Conservation (phyloP, 768 basidiomycete genomes). For the Gautieria morchelliformis region DNA sequence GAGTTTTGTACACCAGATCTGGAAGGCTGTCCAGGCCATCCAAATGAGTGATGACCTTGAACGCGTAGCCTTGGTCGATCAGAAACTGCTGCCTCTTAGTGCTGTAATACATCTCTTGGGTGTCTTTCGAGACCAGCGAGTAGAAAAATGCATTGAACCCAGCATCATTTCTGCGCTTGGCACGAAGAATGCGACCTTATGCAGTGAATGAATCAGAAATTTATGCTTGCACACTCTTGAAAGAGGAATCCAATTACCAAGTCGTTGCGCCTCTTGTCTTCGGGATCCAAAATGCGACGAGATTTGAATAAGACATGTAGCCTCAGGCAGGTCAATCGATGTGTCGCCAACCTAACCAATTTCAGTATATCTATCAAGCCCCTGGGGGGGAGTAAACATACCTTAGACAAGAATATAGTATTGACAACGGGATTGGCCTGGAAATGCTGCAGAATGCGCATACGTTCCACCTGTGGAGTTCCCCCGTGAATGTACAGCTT, state of each 20-base stretch:
- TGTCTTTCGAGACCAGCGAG: conserved; percentile 97
- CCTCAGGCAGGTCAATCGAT: conserved; percentile 97
- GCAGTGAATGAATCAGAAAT: neutral
- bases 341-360: conserved; percentile 82
- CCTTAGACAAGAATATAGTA: conserved; percentile 98
- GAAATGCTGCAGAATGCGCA: conserved; percentile 91
- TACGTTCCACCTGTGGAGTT: conserved; percentile 89
- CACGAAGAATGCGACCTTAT: conserved; percentile 87
- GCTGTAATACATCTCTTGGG: conserved; percentile 99
- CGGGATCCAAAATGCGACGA: conserved; percentile 98
- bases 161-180: conserved; percentile 96
- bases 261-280: conserved; percentile 92
- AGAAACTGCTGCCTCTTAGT: conserved; percentile 98
- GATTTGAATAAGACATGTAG: conserved; percentile 98
- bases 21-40: conserved; percentile 83
- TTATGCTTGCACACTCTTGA: neutral
- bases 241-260: conserved; percentile 41
- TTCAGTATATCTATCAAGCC: conserved; percentile 11
- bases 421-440: conserved; percentile 93
- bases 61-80: conserved; percentile 98
- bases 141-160: conserved; percentile 99
- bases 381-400: conserved; percentile 20
- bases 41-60: conserved; percentile 98
- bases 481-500: conserved; percentile 96
- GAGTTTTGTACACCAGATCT: conserved; percentile 85